Evolutionary conservation across 2,329 filamentous ascomycete species (phyloP), one percentile per base, ranked within the genome.

Genomic region (Phoma herbarum): DNA sequence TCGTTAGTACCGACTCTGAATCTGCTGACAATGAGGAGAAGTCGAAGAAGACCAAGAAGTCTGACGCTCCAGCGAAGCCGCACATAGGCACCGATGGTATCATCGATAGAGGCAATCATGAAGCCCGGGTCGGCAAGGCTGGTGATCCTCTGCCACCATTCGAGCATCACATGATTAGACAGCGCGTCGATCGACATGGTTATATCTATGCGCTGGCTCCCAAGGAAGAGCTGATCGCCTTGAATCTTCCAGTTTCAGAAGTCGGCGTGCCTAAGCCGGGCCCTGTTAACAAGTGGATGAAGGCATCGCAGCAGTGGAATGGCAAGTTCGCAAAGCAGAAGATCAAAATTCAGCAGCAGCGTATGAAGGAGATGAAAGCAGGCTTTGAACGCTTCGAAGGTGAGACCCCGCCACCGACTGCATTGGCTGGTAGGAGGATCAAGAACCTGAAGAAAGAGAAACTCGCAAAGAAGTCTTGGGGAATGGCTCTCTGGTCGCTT

Each of bases 81-180:
- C 64, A 65, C 16, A 61, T 68, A 9, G 63, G 63, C 12, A 66
- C 68, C 22, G 60, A 65, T 3, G 65, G 65, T n/a, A 28, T 52
- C 11, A 55, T 70, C 4, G 49, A 59, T 9, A 62, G 67, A 45
- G 54, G 49, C 3, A 42, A 61, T 1, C 48, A 57, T 20, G 62
- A 62, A 7, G 28, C 51, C 8, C 70, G 59, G n/a, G 85, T 97
- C 8, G 93, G 94, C n/a, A 92, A 86, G 72, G 93, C 93, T 2
- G 93, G 93, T 1, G 93, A 96, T 68, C 86, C 91, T 4, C 79
- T 97, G 0, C 94, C 93, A 0, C 79, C 84, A 0, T 98, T 97
- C 76, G 84, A 86, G 51, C 83, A 90, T 59, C 89, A 96, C 75
- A 97, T 98, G 93, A 93, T 99, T 61, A 89, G 95, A 9, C 93